These are phyloP conservation scores for Hypoxylon trugodes DNA, from an alignment of 495 filamentous ascomycete genomes.

Conservation along the genomic window DNA sequence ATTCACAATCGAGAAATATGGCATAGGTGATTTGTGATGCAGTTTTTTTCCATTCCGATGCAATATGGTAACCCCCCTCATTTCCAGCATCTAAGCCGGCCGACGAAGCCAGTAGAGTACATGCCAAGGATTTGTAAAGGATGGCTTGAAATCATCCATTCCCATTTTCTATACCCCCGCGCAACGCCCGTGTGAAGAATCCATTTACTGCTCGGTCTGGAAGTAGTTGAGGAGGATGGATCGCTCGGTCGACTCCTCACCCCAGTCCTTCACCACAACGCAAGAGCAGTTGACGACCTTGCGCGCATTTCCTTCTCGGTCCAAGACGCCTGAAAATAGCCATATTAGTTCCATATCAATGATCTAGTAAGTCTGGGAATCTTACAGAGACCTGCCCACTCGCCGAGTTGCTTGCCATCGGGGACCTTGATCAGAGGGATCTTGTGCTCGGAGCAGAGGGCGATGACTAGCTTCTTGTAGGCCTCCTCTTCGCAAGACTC, in stretches of 20 bases:
- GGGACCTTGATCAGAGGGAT: conserved; percentile 99
- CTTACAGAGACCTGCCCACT: conserved; percentile 99
- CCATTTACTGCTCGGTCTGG: conserved; percentile 76
- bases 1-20: conserved; percentile 9
- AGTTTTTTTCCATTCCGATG: conserved; percentile 49
- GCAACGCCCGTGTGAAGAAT: conserved; percentile 33
- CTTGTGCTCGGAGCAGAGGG: conserved; percentile 97
- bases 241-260: conserved; percentile 98
- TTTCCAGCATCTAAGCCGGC: conserved; percentile 47
- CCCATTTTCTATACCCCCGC: conserved; percentile 46
- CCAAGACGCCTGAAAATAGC: conserved; percentile 78
- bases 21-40: conserved; percentile 23
- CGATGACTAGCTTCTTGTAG: conserved; percentile 99
- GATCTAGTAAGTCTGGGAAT: conserved; percentile 35
- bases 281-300: conserved; percentile 99
- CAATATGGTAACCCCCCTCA: conserved; percentile 43
- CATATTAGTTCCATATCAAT: conserved; percentile 21
- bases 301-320: conserved; percentile 98
- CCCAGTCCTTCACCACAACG: conserved; percentile 99
- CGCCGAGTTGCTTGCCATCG: conserved; percentile 98
- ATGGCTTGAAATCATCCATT: conserved; percentile 42
- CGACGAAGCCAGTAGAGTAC: conserved; percentile 48
- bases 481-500: conserved; percentile 99
- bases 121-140: conserved; percentile 41
- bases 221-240: conserved; percentile 99